Conservation (phyloP, 371 early-diverging fungal species). For the Syncephalastrum racemosum region DNA sequence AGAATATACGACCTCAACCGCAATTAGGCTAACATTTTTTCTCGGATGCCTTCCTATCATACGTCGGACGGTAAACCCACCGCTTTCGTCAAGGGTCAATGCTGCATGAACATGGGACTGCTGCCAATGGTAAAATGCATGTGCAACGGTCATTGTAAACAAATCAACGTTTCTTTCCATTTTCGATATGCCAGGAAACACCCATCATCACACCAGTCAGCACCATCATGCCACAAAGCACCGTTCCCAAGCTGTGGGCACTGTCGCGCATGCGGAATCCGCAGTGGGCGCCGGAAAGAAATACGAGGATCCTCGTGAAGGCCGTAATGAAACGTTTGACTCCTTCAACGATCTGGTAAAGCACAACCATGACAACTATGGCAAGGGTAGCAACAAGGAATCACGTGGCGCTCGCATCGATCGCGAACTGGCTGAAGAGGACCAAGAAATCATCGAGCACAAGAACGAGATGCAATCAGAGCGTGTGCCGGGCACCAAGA, state of each 20-base stretch:
- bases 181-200: no score
- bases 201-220: not conserved
- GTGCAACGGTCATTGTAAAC: no score
- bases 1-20: no score
- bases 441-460: not conserved
- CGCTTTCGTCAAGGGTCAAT: no score
- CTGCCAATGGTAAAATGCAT: no score
- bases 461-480: no score
- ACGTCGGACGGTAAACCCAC: no score
- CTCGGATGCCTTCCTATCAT: no score
- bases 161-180: no score
- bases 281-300: slow-evolving; percentile 8
- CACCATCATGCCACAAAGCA: slow-evolving; percentile 9
- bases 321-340: slow-evolving; percentile 9
- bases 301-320: slow-evolving; percentile 9
- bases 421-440: slow-evolving; percentile 7
- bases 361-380: slow-evolving; percentile 5
- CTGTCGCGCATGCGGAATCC: slow-evolving; percentile 6
- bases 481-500: no score
- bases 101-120: no score
- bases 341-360: slow-evolving; percentile 7
- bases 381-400: not conserved
- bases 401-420: slow-evolving; percentile 12
- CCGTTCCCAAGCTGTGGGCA: not conserved
- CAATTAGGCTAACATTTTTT: no score